phyloP scores from a whole-genome alignment of 2,329 filamentous ascomycete species.

The Venturia asperata region DNA sequence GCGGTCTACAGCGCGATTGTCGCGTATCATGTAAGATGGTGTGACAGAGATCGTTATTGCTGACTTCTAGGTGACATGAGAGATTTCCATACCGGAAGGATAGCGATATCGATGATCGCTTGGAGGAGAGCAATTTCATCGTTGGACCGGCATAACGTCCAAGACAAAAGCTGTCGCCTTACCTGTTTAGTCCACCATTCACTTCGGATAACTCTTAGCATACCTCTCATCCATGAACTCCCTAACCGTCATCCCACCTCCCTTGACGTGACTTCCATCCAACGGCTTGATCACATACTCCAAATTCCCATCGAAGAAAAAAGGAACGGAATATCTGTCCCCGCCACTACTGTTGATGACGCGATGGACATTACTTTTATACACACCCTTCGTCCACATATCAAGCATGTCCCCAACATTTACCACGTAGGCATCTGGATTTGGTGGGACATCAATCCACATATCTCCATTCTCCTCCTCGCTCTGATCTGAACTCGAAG shows the following conservation, averaged over 20 bases:
- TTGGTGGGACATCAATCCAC: constrained; percentile 36
- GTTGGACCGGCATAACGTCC: too few species aligned
- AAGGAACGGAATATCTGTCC: constrained; percentile 51
- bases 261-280: constrained; percentile 20
- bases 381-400: constrained; percentile 46
- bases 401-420: constrained; percentile 36
- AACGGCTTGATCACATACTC: constrained; percentile 28
- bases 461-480: constrained; percentile 34
- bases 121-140: too few species aligned
- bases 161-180: too few species aligned
- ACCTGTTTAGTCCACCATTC: too few species aligned
- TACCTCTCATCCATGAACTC: constrained; percentile 27
- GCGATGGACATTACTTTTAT: constrained; percentile 48
- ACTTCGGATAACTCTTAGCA: constrained; percentile 7
- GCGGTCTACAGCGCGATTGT: background rate
- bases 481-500: too few species aligned
- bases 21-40: too few species aligned
- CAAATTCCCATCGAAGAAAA: constrained; percentile 51
- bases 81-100: too few species aligned
- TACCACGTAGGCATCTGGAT: constrained; percentile 32
- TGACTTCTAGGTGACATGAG: too few species aligned
- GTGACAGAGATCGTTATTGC: too few species aligned
- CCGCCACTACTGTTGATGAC: constrained; percentile 47
- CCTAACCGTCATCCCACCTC: constrained; percentile 24
- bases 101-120: too few species aligned